Conservation (phyloP, 2,329 filamentous ascomycete genomes). For the Apiospora kogelbergensis region DNA sequence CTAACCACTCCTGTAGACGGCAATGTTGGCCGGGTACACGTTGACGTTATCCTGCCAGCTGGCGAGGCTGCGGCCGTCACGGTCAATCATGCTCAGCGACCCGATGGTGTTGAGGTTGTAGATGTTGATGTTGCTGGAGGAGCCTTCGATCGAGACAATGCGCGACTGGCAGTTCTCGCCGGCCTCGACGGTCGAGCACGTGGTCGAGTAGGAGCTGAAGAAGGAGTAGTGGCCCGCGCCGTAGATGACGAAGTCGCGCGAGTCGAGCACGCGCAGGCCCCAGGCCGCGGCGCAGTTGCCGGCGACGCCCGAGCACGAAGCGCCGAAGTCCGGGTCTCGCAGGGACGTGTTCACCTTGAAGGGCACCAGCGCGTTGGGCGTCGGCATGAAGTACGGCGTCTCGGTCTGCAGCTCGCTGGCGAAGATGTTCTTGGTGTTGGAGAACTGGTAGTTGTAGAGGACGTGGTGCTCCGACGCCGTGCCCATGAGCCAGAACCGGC, state of each 20-base stretch:
- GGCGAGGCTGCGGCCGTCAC: conserved; percentile 30
- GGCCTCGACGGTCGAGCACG: conserved; percentile 35
- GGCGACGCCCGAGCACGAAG: conserved; percentile 37
- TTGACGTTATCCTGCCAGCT: conserved; percentile 32
- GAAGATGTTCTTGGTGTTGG: conserved; percentile 56
- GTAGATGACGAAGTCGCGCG: conserved; percentile 51
- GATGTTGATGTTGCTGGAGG: conserved; percentile 35
- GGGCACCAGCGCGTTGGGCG: conserved; percentile 52
- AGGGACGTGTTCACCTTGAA: conserved; percentile 43
- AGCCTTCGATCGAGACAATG: conserved; percentile 39
- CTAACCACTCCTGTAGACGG: conserved; percentile 30
- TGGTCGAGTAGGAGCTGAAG: conserved; percentile 58
- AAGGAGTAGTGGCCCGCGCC: conserved; percentile 61
- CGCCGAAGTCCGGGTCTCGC: conserved; percentile 49
- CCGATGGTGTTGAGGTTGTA: conserved; percentile 50
- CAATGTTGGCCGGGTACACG: conserved; percentile 31
- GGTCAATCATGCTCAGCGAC: conserved; percentile 37
- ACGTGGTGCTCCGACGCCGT: conserved; percentile 61
- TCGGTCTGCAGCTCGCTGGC: conserved; percentile 65
- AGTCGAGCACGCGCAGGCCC: conserved; percentile 60
- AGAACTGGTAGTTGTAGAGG: conserved; percentile 64
- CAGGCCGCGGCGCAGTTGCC: conserved; percentile 48
- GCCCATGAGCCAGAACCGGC: conserved; percentile 56
- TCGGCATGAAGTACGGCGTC: conserved; percentile 60
- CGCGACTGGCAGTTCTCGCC: conserved; percentile 40